These are phyloP conservation scores for Drechmeria coniospora DNA, from an alignment of 2,329 filamentous ascomycete genomes.

Conservation along the genomic window DNA sequence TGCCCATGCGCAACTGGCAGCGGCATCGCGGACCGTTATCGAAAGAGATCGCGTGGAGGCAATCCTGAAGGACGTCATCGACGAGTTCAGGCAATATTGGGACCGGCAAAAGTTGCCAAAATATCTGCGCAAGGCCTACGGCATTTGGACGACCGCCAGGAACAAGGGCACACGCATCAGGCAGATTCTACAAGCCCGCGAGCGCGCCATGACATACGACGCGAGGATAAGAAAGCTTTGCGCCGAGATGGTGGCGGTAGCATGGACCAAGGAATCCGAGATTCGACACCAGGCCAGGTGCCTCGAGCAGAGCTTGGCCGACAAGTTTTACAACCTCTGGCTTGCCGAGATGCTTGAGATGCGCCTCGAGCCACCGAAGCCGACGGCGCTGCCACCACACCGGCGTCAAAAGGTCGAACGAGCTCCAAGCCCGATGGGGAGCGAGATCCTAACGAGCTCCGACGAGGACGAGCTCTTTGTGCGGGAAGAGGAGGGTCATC, in stretches of 20 bases:
- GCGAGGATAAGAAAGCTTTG: slow-evolving; percentile 40
- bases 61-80: slow-evolving; percentile 38
- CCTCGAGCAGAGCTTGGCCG: slow-evolving; percentile 50
- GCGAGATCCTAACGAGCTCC: slow-evolving; percentile 35
- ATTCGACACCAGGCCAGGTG: slow-evolving; percentile 39
- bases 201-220: slow-evolving; percentile 25
- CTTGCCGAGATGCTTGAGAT: slow-evolving; percentile 28
- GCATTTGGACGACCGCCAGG: slow-evolving; percentile 44
- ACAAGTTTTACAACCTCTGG: slow-evolving; percentile 40
- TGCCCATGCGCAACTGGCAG: slow-evolving; percentile 6
- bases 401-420: slow-evolving; percentile 3
- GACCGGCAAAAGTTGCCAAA: slow-evolving; percentile 38
- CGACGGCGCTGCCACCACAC: slow-evolving; percentile 9
- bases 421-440: slow-evolving; percentile 14
- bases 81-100: slow-evolving; percentile 39
- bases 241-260: slow-evolving; percentile 31
- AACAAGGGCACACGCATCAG: slow-evolving; percentile 17
- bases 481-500: slow-evolving; percentile 8
- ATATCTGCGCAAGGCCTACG: slow-evolving; percentile 39
- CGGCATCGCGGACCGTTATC: slow-evolving; percentile 14
- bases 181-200: slow-evolving; percentile 28
- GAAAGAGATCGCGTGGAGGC: slow-evolving; percentile 29
- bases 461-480: slow-evolving; percentile 38
- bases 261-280: slow-evolving; percentile 36
- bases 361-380: slow-evolving; percentile 22